Conservation (phyloP, 2,329 filamentous ascomycete genomes). For the Dactylonectria macrodidyma region DNA sequence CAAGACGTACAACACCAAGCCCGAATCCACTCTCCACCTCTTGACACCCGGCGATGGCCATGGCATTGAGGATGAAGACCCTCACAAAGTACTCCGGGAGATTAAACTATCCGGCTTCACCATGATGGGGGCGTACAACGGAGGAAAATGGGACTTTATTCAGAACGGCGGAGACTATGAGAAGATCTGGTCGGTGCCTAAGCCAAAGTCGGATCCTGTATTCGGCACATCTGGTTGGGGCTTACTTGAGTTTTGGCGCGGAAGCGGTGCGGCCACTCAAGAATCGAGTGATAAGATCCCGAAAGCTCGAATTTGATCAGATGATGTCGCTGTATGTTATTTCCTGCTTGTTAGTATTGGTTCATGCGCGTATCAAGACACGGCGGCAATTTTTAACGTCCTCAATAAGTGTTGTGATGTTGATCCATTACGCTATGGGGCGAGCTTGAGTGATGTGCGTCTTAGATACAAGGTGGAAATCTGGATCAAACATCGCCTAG, state of each 20-base stretch:
- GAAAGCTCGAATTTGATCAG: background rate
- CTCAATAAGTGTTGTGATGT: no score
- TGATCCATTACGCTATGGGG: no score
- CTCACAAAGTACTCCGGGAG: conserved; percentile 52
- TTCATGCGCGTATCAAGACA: no score
- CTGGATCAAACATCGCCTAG: no score
- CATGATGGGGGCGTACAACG: conserved; percentile 65
- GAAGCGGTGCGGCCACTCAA: conserved; percentile 12
- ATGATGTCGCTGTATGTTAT: no score
- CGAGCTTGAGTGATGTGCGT: no score
- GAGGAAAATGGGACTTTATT: conserved; percentile 41
- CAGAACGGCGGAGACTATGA: conserved; percentile 39
- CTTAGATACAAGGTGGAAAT: no score
- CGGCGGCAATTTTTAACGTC: no score
- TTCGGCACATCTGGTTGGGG: conserved; percentile 29
- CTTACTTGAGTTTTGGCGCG: conserved; percentile 34
- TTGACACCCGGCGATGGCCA: conserved; percentile 61
- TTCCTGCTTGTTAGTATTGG: no score
- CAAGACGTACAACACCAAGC: conserved; percentile 64
- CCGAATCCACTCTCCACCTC: conserved; percentile 51
- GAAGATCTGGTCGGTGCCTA: conserved; percentile 38
- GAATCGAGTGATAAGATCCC: background rate
- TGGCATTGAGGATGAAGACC: conserved; percentile 54
- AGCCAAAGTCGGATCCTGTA: conserved; percentile 38
- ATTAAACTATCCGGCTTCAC: conserved; percentile 53